A percentile compares a stretch with the other conserved stretches of the same genome.
These are phyloP conservation scores for Zymoseptoria passerinii DNA, from an alignment of 2,329 filamentous ascomycete species.

Conservation along the genomic window DNA sequence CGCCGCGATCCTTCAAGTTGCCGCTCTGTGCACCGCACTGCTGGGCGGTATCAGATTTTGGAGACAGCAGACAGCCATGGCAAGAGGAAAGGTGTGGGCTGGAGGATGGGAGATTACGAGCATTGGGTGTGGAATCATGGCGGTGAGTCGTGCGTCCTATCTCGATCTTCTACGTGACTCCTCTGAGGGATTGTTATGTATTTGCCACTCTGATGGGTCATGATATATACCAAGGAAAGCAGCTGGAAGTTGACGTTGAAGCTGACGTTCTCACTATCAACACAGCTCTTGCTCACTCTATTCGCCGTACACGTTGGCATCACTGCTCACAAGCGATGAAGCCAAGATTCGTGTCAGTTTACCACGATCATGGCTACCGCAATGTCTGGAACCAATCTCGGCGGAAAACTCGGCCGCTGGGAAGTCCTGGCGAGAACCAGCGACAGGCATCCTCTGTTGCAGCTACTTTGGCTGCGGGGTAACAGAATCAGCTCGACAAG, in stretches of 20 bases:
- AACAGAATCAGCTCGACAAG: no score
- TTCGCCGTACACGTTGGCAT: neutral
- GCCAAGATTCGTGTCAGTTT: neutral
- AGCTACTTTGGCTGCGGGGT: no score
- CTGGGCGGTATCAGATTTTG: constrained; percentile 54
- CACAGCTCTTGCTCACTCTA: neutral
- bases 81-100: constrained; percentile 48
- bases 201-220: neutral
- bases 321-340: neutral
- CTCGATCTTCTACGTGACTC: neutral
- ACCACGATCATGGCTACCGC: no score
- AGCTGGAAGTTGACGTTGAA: neutral
- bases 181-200: neutral
- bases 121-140: constrained; percentile 23
- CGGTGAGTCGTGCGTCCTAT: neutral
- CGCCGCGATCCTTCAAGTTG: constrained; percentile 40
- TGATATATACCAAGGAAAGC: neutral
- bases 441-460: no score
- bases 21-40: constrained; percentile 42
- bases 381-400: neutral
- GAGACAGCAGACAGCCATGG: constrained; percentile 52
- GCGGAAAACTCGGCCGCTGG: no score
- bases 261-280: neutral
- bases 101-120: constrained; percentile 52
- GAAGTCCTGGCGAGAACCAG: no score